These are phyloP conservation scores for Leccinum subrobustum DNA, from an alignment of 1,284 basidiomycete genomes.

Conservation along the genomic window DNA sequence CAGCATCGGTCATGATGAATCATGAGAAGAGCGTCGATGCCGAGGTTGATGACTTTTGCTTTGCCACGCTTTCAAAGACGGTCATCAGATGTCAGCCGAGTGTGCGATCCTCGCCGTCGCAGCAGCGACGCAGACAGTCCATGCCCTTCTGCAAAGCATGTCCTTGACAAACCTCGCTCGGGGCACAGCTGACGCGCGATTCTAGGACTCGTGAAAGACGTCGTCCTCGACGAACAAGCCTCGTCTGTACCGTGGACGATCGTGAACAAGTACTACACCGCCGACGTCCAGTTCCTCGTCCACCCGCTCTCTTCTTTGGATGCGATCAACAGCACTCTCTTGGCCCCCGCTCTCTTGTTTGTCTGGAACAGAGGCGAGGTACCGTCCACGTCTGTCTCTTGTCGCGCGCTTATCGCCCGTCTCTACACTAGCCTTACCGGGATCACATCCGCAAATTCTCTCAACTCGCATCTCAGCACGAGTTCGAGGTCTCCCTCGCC, in stretches of 20 bases:
- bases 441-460: constrained; percentile 53
- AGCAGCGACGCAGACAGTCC: constrained; percentile 20
- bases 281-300: constrained; percentile 68
- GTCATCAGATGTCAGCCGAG: constrained; percentile 12
- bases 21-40: background rate
- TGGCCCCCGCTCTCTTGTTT: constrained; percentile 67
- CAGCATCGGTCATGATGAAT: constrained; percentile 3
- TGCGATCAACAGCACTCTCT: constrained; percentile 27
- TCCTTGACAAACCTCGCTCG: background rate
- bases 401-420: constrained; percentile 23
- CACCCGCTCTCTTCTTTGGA: constrained; percentile 43
- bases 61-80: background rate
- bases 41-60: background rate
- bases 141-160: constrained; percentile 27
- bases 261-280: constrained; percentile 83
- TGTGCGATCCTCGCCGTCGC: constrained; percentile 32
- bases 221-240: constrained; percentile 17
- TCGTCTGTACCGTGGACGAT: constrained; percentile 71
- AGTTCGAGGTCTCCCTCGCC: constrained; percentile 70
- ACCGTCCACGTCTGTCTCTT: constrained; percentile 8
- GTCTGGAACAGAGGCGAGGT: constrained; percentile 69
- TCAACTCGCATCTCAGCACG: constrained; percentile 44
- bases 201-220: constrained; percentile 29
- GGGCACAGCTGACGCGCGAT: constrained; percentile 26
- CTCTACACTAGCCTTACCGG: constrained; percentile 49